Evolutionary conservation across 2,329 filamentous ascomycete genomes (phyloP).

Genomic region (Botrytis paeoniae): DNA sequence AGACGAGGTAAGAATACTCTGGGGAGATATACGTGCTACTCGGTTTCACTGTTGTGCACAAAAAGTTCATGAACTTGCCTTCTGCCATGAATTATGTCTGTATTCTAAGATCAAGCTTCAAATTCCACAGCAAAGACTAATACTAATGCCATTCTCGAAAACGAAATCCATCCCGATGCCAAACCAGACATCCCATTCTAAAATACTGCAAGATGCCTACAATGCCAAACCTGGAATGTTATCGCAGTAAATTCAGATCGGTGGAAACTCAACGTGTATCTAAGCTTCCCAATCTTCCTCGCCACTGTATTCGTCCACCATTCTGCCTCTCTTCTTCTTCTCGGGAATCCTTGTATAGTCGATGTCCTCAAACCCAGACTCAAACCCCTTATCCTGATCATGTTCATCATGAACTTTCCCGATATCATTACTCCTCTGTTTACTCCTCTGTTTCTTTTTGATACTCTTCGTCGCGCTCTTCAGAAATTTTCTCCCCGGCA

Average conservation of each 20-base stretch:
- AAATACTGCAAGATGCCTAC: not conserved
- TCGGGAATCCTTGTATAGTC: not conserved
- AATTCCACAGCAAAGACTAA: no score
- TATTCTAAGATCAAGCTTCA: no score
- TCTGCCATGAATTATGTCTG: not conserved
- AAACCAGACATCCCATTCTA: not conserved
- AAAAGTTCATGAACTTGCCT: not conserved
- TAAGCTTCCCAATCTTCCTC: not conserved
- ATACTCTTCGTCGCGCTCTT: not conserved
- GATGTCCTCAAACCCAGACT: constrained; percentile 1
- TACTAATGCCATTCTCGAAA: no score
- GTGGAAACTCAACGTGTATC: not conserved
- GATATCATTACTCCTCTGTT: not conserved
- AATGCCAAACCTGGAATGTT: not conserved
- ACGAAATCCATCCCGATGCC: not conserved
- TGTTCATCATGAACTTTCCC: not conserved
- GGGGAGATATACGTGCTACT: accelerated
- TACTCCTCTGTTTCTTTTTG: not conserved
- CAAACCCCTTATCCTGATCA: not conserved
- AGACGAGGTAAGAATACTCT: not conserved
- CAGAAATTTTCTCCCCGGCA: not conserved
- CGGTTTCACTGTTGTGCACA: not conserved
- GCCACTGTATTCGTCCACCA: not conserved
- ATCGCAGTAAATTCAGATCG: no score
- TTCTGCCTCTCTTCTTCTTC: not conserved